Evolutionary conservation across 1,284 basidiomycete genomes (phyloP).

Genomic region (Xerocomus nothofagi): DNA sequence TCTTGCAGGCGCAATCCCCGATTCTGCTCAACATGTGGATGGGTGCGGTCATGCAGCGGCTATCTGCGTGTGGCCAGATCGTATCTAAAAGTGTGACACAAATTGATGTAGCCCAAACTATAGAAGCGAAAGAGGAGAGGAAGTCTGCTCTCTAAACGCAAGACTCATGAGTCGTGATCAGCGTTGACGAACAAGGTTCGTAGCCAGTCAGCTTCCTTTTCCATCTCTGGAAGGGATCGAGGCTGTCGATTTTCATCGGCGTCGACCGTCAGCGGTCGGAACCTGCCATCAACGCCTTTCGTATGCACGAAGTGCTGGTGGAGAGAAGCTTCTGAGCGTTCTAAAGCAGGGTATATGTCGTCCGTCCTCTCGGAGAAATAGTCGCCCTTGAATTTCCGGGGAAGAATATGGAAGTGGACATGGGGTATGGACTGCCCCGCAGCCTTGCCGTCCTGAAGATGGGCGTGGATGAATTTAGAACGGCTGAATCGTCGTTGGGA

Average conservation of each 20-base stretch:
- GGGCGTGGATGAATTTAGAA: constrained; percentile 2
- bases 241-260: constrained; percentile 71
- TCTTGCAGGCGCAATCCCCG: constrained; percentile 24
- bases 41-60: constrained; percentile 30
- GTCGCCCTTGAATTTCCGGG: constrained; percentile 70
- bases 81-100: constrained; percentile 18
- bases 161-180: constrained; percentile 5
- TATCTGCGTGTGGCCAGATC: constrained; percentile 24
- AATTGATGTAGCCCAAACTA: constrained; percentile 11
- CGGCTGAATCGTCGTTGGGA: background rate
- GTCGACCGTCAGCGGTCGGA: constrained; percentile 52
- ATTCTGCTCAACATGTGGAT: constrained; percentile 19
- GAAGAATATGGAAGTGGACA: constrained; percentile 88
- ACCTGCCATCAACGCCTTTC: constrained; percentile 16
- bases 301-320: constrained; percentile 38
- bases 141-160: background rate
- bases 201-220: constrained; percentile 71
- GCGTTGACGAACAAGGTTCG: constrained; percentile 44
- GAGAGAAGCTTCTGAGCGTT: constrained; percentile 59
- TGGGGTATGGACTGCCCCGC: constrained; percentile 89
- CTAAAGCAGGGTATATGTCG: constrained; percentile 76
- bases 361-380: constrained; percentile 71
- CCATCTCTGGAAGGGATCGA: constrained; percentile 73
- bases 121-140: background rate
- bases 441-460: constrained; percentile 75